These are phyloP conservation scores for Penicillium sp. DNA, from an alignment of 2,329 filamentous ascomycete genomes.

Conservation along the genomic window DNA sequence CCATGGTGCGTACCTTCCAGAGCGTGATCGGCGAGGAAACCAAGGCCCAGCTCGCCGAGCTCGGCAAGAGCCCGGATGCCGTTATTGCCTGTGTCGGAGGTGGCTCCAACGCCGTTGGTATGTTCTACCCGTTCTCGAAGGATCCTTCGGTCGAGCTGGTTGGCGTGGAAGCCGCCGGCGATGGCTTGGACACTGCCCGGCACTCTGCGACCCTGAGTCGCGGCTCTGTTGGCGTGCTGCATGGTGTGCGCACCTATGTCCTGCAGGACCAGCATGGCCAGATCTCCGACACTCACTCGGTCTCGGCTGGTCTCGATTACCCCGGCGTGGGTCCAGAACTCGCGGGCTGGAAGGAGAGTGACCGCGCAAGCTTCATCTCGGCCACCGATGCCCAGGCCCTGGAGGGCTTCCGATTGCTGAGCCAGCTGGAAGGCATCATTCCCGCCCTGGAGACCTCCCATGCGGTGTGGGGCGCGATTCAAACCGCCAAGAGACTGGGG, in stretches of 20 bases:
- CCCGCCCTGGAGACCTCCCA: slow-evolving; percentile 93
- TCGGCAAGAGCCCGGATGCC: slow-evolving; percentile 88
- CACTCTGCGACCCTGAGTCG: slow-evolving; percentile 87
- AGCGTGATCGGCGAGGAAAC: slow-evolving; percentile 95
- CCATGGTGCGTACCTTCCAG: slow-evolving; percentile 96
- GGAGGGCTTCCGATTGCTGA: slow-evolving; percentile 78
- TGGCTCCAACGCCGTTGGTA: slow-evolving; percentile 91
- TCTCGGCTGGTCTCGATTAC: slow-evolving; percentile 95
- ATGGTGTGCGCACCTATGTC: slow-evolving; percentile 94
- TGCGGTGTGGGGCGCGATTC: slow-evolving; percentile 83
- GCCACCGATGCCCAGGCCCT: slow-evolving; percentile 93
- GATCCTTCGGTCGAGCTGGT: slow-evolving; percentile 84
- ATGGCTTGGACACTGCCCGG: slow-evolving; percentile 80
- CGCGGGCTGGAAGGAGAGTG: slow-evolving; percentile 85
- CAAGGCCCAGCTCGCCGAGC: slow-evolving; percentile 83
- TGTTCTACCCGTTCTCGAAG: slow-evolving; percentile 95
- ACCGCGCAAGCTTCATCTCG: slow-evolving; percentile 83
- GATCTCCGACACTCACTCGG: slow-evolving; percentile 91
- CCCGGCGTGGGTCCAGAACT: slow-evolving; percentile 95
- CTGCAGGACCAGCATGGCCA: slow-evolving; percentile 91
- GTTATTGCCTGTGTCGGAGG: slow-evolving; percentile 97
- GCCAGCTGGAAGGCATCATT: slow-evolving; percentile 92
- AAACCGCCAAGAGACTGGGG: slow-evolving; percentile 89
- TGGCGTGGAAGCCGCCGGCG: slow-evolving; percentile 92
- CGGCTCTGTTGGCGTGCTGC: slow-evolving; percentile 87